Evolutionary conservation across 129 eudicot genomes (phyloP).

Genomic region (Daucus carota): DNA sequence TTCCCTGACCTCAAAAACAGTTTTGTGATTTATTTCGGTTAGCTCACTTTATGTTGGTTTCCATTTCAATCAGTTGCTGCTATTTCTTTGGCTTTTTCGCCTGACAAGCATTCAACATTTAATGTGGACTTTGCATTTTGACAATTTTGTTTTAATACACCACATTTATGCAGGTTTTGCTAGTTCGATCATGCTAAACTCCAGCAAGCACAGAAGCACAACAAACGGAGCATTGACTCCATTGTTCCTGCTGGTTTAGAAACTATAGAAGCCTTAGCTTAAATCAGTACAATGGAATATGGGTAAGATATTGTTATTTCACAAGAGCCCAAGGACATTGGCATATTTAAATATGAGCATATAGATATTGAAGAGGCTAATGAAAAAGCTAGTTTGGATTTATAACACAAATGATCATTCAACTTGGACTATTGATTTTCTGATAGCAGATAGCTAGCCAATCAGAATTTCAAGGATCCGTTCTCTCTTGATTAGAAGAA

Average conservation of each 20-base stretch:
- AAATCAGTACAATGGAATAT: conserved; percentile 30
- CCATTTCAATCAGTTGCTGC: neutral
- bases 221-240: conserved; percentile 21
- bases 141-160: neutral
- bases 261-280: conserved; percentile 21
- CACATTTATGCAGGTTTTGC: conserved; percentile 38
- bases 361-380: conserved; percentile 30
- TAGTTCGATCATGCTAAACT: conserved; percentile 47
- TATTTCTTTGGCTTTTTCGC: neutral
- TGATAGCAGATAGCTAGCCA: no score
- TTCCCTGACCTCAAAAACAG: no score
- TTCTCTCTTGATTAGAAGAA: no score
- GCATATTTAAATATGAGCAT: conserved; percentile 17
- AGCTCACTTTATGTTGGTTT: neutral
- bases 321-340: conserved; percentile 21
- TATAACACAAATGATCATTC: no score
- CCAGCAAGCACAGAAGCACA: conserved; percentile 35
- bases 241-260: conserved; percentile 18
- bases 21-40: no score
- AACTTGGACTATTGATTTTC: no score
- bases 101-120: neutral
- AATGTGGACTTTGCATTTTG: no score
- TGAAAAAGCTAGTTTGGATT: conserved; percentile 56
- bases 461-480: no score
- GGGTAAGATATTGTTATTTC: conserved; percentile 21